Evolutionary conservation across 2,329 filamentous ascomycete genomes (phyloP).

Genomic region (Thelonectria olida): DNA sequence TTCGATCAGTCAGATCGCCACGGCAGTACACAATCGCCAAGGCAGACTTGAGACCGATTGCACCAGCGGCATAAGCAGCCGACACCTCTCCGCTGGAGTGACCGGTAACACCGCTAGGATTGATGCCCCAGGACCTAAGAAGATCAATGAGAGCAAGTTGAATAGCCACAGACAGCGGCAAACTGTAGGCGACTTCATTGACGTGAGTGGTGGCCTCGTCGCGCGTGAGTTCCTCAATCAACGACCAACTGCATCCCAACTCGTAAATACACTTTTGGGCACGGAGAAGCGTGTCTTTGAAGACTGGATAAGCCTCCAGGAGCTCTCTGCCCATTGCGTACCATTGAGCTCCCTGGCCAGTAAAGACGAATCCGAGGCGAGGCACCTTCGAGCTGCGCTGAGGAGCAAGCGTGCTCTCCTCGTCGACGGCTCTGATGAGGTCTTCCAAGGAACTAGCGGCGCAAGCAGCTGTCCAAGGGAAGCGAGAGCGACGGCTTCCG

Average conservation of each 20-base stretch:
- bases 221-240: neutral
- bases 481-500: no score
- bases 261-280: neutral
- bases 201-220: neutral
- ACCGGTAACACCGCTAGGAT: neutral
- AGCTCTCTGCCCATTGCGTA: neutral
- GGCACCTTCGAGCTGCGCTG: neutral
- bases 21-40: neutral
- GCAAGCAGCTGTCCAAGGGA: no score
- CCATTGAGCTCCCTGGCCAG: neutral
- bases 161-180: neutral
- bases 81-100: constrained; percentile 2
- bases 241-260: neutral
- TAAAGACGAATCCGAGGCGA: neutral
- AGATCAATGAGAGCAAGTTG: neutral
- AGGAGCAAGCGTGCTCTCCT: no score
- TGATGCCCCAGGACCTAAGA: neutral
- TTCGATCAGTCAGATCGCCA: neutral
- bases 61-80: neutral
- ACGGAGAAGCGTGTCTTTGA: no score
- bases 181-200: neutral
- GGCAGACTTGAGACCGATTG: neutral
- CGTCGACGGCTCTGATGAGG: no score
- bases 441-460: no score
- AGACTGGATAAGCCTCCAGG: neutral